A percentile compares a stretch with the other conserved stretches of the same genome.
Evolutionary conservation across 2,329 filamentous ascomycete genomes (phyloP).

Genomic region (Penicillium sumatraense): DNA sequence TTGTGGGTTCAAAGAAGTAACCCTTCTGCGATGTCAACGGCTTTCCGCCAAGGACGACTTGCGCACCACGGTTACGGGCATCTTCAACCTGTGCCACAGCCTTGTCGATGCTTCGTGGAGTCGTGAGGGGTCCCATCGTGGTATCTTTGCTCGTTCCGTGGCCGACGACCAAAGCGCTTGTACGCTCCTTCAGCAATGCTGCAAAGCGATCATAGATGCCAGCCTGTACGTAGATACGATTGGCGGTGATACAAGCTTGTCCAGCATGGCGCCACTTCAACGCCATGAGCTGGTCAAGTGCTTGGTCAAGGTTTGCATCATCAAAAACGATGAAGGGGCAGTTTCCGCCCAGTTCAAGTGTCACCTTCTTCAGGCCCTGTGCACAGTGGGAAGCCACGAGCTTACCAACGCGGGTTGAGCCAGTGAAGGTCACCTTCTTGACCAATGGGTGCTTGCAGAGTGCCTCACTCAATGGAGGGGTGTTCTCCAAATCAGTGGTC

Average conservation of each 20-base stretch:
- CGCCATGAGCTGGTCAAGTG: constrained; percentile 33
- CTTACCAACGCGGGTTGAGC: constrained; percentile 61
- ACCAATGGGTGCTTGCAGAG: constrained; percentile 58
- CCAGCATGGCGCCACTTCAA: constrained; percentile 39
- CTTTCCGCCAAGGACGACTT: constrained; percentile 61
- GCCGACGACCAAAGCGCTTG: constrained; percentile 54
- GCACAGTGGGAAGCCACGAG: constrained; percentile 62
- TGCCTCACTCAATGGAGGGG: constrained; percentile 43
- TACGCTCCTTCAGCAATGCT: constrained; percentile 50
- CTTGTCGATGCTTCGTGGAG: constrained; percentile 57
- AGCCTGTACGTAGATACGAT: constrained; percentile 42
- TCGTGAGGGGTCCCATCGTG: constrained; percentile 63
- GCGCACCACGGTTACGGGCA: constrained; percentile 64
- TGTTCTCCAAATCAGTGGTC: constrained; percentile 48
- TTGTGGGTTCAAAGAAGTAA: constrained; percentile 70
- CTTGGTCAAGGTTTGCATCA: constrained; percentile 59
- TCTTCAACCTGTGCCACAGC: constrained; percentile 61
- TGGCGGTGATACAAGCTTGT: constrained; percentile 44
- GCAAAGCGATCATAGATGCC: constrained; percentile 54
- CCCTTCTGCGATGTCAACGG: constrained; percentile 55
- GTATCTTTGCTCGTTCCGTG: constrained; percentile 57
- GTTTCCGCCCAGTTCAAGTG: constrained; percentile 65
- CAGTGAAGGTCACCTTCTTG: constrained; percentile 61
- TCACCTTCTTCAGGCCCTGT: constrained; percentile 64
- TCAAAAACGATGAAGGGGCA: constrained; percentile 66